phyloP scores from a whole-genome alignment of 2,329 filamentous ascomycete genomes.

The Curvularia lunata region DNA sequence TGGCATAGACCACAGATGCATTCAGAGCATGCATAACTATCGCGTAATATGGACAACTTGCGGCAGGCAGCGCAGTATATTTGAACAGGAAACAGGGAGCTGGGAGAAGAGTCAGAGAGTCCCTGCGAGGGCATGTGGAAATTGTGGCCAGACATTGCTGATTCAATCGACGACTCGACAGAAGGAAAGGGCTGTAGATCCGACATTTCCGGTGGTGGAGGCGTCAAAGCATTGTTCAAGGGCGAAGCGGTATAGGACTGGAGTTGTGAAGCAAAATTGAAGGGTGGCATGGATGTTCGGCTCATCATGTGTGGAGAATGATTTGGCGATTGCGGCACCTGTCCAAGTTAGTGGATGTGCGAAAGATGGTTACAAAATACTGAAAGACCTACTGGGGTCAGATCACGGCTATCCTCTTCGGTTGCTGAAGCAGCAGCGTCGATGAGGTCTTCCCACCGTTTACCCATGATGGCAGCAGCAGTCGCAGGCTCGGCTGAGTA shows the following conservation, averaged over 20 bases:
- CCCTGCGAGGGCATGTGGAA: conserved; percentile 63
- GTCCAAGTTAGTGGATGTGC: conserved; percentile 23
- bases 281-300: conserved; percentile 67
- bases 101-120: conserved; percentile 66
- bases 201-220: conserved; percentile 63
- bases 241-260: conserved; percentile 85
- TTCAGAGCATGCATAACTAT: conserved; percentile 93
- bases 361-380: background rate
- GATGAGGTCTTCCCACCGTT: conserved; percentile 95
- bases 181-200: conserved; percentile 79
- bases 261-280: conserved; percentile 56
- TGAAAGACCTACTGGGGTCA: conserved; percentile 75
- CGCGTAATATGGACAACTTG: conserved; percentile 74
- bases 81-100: conserved; percentile 63
- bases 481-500: conserved; percentile 83
- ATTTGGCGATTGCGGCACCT: conserved; percentile 60
- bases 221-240: conserved; percentile 87
- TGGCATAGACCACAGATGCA: conserved; percentile 94
- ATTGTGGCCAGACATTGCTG: conserved; percentile 72
- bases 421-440: conserved; percentile 92
- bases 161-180: conserved; percentile 78
- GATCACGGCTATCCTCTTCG: conserved; percentile 86
- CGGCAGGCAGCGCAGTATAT: conserved; percentile 93
- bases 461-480: conserved; percentile 74
- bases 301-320: conserved; percentile 57